Conservation (phyloP, 257 asterid species). For the Nicotiana paniculata region DNA sequence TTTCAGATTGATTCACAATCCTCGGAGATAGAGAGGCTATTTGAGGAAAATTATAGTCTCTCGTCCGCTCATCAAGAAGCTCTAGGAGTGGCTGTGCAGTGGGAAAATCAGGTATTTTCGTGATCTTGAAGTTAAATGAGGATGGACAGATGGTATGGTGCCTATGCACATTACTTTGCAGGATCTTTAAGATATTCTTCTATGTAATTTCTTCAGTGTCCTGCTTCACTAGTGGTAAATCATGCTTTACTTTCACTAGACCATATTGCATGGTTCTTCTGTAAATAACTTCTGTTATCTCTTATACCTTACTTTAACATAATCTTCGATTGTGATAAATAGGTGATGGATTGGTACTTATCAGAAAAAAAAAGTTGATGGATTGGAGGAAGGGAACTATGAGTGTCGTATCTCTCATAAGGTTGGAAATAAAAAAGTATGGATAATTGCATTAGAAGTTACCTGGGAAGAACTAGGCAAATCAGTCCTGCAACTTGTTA, state of each 20-base stretch:
- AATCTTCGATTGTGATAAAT: not conserved
- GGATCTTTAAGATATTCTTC: not conserved
- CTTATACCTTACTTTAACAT: not conserved
- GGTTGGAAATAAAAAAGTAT: not conserved
- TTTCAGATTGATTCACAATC: slow-evolving; percentile 94
- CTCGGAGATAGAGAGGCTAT: slow-evolving; percentile 84
- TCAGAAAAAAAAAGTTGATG: not conserved
- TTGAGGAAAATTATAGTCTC: slow-evolving; percentile 78
- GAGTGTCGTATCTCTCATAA: not conserved
- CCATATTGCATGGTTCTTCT: not conserved
- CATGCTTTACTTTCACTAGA: not conserved
- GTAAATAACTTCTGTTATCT: not conserved
- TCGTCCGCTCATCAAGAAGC: slow-evolving; percentile 83
- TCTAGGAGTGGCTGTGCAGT: slow-evolving; percentile 49
- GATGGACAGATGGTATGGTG: not conserved
- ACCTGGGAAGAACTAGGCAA: not conserved
- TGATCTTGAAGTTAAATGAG: not conserved
- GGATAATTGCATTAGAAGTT: not conserved
- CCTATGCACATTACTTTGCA: not conserved
- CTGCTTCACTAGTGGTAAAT: not conserved
- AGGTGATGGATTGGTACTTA: not conserved
- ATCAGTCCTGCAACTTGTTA: not conserved
- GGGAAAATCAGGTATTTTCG: slow-evolving; percentile 83
- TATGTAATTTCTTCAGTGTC: not conserved
- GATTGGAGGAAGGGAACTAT: not conserved